A percentile compares a stretch with the other conserved stretches of the same genome.
Evolutionary conservation across 2,329 filamentous ascomycete species (phyloP).

Genomic region (Trichophyton benhamiae): DNA sequence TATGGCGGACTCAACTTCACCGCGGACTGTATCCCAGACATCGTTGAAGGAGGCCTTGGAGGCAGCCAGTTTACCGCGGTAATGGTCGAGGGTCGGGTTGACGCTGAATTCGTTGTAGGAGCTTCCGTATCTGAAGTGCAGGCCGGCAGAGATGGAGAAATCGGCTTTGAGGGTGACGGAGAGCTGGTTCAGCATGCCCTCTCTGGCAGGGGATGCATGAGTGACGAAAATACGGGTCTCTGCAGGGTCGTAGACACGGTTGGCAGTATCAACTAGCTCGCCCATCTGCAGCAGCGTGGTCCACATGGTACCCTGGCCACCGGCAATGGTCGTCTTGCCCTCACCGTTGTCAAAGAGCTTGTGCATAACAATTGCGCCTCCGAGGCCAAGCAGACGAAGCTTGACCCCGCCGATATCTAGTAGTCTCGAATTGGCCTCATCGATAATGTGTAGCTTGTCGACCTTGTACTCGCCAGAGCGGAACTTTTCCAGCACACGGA

Average conservation of each 20-base stretch:
- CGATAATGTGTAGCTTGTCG: conserved; percentile 92
- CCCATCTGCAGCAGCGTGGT: conserved; percentile 97
- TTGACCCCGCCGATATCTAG: conserved; percentile 93
- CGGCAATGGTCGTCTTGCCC: conserved; percentile 92
- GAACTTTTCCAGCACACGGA: conserved; percentile 93
- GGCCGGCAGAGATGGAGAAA: conserved; percentile 91
- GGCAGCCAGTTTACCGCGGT: conserved; percentile 92
- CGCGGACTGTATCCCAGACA: conserved; percentile 97
- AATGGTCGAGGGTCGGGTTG: conserved; percentile 94
- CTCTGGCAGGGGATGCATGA: conserved; percentile 88
- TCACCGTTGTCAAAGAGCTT: conserved; percentile 99
- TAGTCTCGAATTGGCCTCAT: conserved; percentile 91
- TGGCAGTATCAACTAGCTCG: conserved; percentile 92
- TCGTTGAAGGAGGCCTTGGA: conserved; percentile 98
- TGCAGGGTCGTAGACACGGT: conserved; percentile 94
- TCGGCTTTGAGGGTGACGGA: conserved; percentile 96
- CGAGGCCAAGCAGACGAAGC: conserved; percentile 81
- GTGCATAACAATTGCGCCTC: conserved; percentile 97
- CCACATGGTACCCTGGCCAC: conserved; percentile 99
- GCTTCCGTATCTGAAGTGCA: conserved; percentile 97
- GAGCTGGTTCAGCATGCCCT: conserved; percentile 93
- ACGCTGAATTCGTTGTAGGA: conserved; percentile 99
- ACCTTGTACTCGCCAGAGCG: conserved; percentile 97
- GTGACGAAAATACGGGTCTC: conserved; percentile 96
- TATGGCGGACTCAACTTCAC: conserved; percentile 89